Base-by-base conservation (phyloP, 2,329 filamentous ascomycete genomes). In the Colletotrichum viniferum region DNA sequence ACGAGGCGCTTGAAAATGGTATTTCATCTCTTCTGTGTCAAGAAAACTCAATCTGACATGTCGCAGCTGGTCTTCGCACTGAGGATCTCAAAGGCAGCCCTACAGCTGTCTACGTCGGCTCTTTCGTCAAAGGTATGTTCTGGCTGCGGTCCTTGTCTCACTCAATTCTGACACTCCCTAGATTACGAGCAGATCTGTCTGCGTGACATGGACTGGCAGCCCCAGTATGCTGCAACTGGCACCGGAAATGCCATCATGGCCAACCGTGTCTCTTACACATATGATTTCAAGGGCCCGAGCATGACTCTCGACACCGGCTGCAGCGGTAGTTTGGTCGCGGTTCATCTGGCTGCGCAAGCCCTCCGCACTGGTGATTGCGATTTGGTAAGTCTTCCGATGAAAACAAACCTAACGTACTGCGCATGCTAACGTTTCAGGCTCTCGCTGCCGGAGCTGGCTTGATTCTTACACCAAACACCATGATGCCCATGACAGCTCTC, bases 261-360 rank as follows among this genome's bases (percentile, higher is more conserved):
- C 4, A 92, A 91, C 78, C 85, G 90, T 1, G 85, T 92, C 14
- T 91, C 89, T 0, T 89, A 91, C 78, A 87, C 85, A 73, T 90
- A 90, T 80, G 87, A 92, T 77, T 82, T 92, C 18, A 84, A 85
- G 14, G 90, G 90, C 0, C 88, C 90, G 3, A 90, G 88, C 77
- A 85, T 91, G 80, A 91, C 89, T 0, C 81, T 92, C 16, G 90
- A 92, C 68, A 92, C 91, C 1, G 91, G 89, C 24, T 92, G 91
- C 80, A 91, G 89, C 28, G 87, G 87, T 13, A 89, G 88, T 64
- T 83, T 92, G 24, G 87, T 90, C 5, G 87, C 88, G 0, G 84
- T 92, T 5, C 88, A 92, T 77, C 81, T 89, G 38, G 90, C 88
- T 3, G 87, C 86, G 21, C 87, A 89, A 67, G 88, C 86, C 28